phyloP scores from a whole-genome alignment of 208 protist genomes.

The Trypanosoma cruzi region DNA sequence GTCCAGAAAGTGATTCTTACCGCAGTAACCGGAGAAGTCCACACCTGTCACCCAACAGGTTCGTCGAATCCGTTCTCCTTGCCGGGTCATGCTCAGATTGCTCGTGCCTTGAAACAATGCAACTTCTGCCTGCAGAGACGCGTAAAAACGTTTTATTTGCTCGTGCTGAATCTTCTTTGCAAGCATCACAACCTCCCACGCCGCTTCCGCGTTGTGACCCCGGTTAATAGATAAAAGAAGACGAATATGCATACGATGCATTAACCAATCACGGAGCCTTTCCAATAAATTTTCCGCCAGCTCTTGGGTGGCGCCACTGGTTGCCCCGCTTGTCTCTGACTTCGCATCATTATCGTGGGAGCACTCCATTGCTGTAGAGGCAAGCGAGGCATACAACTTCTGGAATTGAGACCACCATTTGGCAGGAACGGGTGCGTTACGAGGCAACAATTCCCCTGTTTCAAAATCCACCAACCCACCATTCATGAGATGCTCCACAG shows the following conservation, averaged over 20 bases:
- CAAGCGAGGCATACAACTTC: conserved; percentile 25
- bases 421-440: not conserved
- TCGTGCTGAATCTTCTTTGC: conserved; percentile 44
- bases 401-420: conserved; percentile 16
- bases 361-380: not conserved
- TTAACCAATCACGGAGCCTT: conserved; percentile 10
- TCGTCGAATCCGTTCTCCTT: conserved; percentile 28
- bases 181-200: conserved; percentile 43
- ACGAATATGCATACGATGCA: conserved; percentile 60
- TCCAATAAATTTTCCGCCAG: conserved; percentile 8
- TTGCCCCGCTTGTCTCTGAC: not conserved
- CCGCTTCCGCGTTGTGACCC: conserved; percentile 30
- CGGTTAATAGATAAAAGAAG: conserved; percentile 87
- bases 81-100: not conserved
- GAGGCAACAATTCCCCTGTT: conserved; percentile 48
- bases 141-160: conserved; percentile 45
- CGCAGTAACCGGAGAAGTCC: conserved; percentile 90
- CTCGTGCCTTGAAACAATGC: not conserved
- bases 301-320: not conserved
- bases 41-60: conserved; percentile 82
- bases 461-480: conserved; percentile 70
- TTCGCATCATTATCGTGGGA: not conserved
- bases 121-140: not conserved
- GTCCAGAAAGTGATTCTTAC: conserved; percentile 60
- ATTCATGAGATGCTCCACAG: conserved; percentile 63